phyloP scores from a whole-genome alignment of 305 asterid species.

The Fraxinus greggii region DNA sequence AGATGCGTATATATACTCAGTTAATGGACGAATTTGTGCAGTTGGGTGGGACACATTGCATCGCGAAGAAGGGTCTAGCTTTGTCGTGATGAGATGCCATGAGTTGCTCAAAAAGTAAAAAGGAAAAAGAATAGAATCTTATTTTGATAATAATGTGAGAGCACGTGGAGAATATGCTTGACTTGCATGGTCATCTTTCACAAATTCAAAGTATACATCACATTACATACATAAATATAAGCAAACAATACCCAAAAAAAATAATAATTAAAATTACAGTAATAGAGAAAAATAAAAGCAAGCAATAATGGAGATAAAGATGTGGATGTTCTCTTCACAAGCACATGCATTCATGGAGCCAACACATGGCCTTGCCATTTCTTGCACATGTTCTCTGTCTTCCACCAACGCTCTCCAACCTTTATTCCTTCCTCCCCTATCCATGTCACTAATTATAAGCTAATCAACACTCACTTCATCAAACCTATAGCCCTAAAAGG shows the following conservation, averaged over 20 bases:
- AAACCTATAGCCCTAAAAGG: not conserved
- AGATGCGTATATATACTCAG: no score
- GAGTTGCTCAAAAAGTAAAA: not conserved
- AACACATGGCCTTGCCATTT: slow-evolving; percentile 20
- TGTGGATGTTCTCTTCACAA: not conserved
- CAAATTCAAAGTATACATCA: not conserved
- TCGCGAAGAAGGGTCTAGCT: no score
- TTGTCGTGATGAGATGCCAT: not conserved
- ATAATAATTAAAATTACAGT: not conserved
- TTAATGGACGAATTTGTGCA: not conserved
- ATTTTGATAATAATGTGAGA: not conserved
- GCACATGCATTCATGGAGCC: slow-evolving; percentile 17
- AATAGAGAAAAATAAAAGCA: not conserved
- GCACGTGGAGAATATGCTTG: not conserved
- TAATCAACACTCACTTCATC: not conserved
- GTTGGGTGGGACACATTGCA: no score
- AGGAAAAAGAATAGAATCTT: not conserved
- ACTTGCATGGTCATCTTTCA: not conserved
- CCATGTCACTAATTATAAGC: not conserved
- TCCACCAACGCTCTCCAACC: slow-evolving; percentile 14
- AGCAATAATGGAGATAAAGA: slow-evolving; percentile 4
- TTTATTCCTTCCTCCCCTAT: not conserved
- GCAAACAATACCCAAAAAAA: not conserved
- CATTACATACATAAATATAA: not conserved
- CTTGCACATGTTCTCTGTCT: slow-evolving; percentile 35